Evolutionary conservation across 495 filamentous ascomycete species (phyloP).

Genomic region (Poronia punctata): DNA sequence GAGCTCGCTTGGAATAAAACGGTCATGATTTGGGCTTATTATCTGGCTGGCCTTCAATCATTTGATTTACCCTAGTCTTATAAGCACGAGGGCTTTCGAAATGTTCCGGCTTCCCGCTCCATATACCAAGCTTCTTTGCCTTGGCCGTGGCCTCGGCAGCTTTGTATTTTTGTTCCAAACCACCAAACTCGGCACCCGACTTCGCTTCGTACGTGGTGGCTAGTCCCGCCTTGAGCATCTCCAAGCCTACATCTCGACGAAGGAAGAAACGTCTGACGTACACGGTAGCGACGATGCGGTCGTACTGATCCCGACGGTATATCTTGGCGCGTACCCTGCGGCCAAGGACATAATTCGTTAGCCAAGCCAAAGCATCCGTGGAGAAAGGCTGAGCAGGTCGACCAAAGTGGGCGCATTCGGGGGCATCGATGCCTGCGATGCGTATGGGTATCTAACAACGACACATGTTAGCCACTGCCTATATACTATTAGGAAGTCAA

Average conservation of each 20-base stretch:
- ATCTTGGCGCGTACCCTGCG: conserved; percentile 73
- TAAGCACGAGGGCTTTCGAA: conserved; percentile 81
- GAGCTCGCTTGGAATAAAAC: not conserved
- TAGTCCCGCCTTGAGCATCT: conserved; percentile 77
- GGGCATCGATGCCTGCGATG: conserved; percentile 86
- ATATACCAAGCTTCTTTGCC: conserved; percentile 65
- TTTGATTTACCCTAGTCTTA: conserved; percentile 60
- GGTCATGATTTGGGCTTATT: conserved; percentile 15
- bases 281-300: conserved; percentile 80
- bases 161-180: conserved; percentile 57
- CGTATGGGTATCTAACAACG: conserved; percentile 65
- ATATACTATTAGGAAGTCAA: not conserved
- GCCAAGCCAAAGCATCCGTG: conserved; percentile 70
- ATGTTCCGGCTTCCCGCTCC: conserved; percentile 49
- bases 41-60: conserved; percentile 26
- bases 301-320: conserved; percentile 84
- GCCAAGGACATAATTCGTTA: conserved; percentile 63
- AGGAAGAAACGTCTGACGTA: conserved; percentile 60
- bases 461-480: conserved; percentile 7
- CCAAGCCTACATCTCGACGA: conserved; percentile 73
- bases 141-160: conserved; percentile 66
- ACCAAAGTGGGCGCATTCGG: conserved; percentile 88
- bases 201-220: conserved; percentile 93
- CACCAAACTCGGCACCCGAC: conserved; percentile 79
- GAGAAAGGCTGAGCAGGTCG: conserved; percentile 76